These are phyloP conservation scores for Pilaira anomala DNA, from an alignment of 192 early-diverging fungal genomes.

Conservation along the genomic window DNA sequence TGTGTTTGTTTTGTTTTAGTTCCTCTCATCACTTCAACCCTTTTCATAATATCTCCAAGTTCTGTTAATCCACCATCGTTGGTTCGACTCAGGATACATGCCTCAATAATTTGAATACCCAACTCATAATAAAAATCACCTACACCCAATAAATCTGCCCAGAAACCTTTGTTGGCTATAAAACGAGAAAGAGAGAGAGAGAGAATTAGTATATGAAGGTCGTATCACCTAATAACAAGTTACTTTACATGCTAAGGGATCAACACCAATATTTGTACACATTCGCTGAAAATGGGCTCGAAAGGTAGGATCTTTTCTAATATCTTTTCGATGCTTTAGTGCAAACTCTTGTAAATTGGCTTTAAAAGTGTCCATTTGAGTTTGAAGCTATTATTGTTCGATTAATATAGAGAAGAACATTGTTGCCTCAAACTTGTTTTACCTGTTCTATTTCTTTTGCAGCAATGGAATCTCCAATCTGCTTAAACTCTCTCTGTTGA, in stretches of 20 bases:
- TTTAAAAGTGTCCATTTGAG: slow-evolving; percentile 72
- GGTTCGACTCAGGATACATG: slow-evolving; percentile 80
- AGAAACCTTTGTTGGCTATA: slow-evolving; percentile 89
- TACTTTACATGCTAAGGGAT: slow-evolving; percentile 81
- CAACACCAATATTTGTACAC: slow-evolving; percentile 92
- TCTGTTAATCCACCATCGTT: slow-evolving; percentile 92
- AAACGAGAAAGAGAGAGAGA: slow-evolving; percentile 25
- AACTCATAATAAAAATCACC: slow-evolving; percentile 98
- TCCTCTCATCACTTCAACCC: slow-evolving; percentile 68
- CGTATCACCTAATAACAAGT: background rate
- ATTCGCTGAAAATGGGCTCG: slow-evolving; percentile 88
- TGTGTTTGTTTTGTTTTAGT: slow-evolving; percentile 28
- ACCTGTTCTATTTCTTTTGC: slow-evolving; percentile 52
- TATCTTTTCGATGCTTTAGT: slow-evolving; percentile 79
- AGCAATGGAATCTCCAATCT: slow-evolving; percentile 35
- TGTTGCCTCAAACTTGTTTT: background rate
- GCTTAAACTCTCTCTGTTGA: slow-evolving; percentile 32
- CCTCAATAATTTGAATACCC: slow-evolving; percentile 88
- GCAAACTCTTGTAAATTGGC: slow-evolving; percentile 86
- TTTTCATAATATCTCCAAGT: slow-evolving; percentile 69
- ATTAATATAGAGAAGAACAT: background rate
- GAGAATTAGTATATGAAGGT: background rate
- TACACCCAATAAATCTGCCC: slow-evolving; percentile 91
- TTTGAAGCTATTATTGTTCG: slow-evolving; percentile 65
- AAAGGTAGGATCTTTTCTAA: slow-evolving; percentile 82